phyloP scores from a whole-genome alignment of 2,329 filamentous ascomycete species.

The Fusarium verrucosum region DNA sequence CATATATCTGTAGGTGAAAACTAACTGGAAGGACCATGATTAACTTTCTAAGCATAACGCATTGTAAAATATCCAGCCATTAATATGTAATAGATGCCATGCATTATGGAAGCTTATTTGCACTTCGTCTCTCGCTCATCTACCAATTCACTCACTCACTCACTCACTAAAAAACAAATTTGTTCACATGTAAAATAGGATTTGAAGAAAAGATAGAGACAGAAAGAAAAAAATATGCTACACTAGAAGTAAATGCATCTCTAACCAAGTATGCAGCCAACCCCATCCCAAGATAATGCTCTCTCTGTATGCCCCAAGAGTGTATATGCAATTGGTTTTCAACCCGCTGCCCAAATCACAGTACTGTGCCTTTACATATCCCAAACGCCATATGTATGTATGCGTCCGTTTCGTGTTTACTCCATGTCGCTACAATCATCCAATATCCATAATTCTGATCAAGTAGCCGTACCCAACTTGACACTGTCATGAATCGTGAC shows the following conservation, averaged over 20 bases:
- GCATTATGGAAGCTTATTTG: not conserved
- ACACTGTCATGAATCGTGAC: not conserved
- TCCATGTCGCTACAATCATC: slow-evolving; percentile 21
- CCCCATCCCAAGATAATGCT: slow-evolving; percentile 14
- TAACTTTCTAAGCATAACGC: not conserved
- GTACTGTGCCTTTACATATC: slow-evolving; percentile 19
- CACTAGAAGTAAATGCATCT: slow-evolving; percentile 16
- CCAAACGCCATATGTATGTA: slow-evolving; percentile 32
- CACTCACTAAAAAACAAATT: not conserved
- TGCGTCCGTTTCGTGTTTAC: slow-evolving; percentile 25
- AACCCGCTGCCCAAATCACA: slow-evolving; percentile 21
- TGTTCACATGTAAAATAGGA: not conserved
- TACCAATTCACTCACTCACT: too few relatives aligned
- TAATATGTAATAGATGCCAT: not conserved
- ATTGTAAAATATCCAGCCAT: not conserved
- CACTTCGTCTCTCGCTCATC: too few relatives aligned
- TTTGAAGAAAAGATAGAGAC: not conserved
- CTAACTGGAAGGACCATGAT: not conserved
- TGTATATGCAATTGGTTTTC: slow-evolving; percentile 30
- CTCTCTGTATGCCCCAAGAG: slow-evolving; percentile 19
- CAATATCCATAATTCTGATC: slow-evolving; percentile 10
- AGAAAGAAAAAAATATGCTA: slow-evolving; percentile 1
- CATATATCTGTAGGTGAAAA: too few relatives aligned
- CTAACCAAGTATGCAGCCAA: slow-evolving; percentile 6
- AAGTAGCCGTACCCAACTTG: not conserved